Percentiles rank a stretch among this genome's conserved stretches.
Evolutionary conservation across 106 monocot genomes (phyloP).

Genomic region (Gastrodia elata): DNA sequence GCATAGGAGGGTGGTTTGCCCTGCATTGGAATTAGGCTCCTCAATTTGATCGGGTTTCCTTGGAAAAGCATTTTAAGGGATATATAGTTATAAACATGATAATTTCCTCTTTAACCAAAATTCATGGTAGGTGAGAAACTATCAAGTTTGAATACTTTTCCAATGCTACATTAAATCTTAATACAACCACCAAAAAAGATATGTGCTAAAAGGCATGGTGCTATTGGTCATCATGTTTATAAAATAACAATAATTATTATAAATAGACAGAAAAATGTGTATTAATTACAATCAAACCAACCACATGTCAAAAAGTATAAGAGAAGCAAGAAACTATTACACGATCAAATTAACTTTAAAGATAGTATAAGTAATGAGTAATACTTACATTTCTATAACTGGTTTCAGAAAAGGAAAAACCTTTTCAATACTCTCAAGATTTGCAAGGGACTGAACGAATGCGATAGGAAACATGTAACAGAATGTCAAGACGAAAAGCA

Average conservation of each 20-base stretch:
- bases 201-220: background rate
- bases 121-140: background rate
- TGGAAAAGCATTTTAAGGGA: too few species aligned
- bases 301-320: background rate
- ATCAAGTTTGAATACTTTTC: background rate
- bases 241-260: background rate
- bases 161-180: background rate
- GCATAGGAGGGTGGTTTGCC: too few species aligned
- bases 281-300: background rate
- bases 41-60: too few species aligned
- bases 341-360: background rate
- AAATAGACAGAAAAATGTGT: background rate
- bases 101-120: too few species aligned
- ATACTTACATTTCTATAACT: constrained; percentile 62
- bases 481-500: constrained; percentile 73
- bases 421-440: constrained; percentile 70
- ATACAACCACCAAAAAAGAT: background rate
- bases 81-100: too few species aligned
- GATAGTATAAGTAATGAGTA: background rate
- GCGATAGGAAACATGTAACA: constrained; percentile 92
- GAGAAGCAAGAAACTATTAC: background rate
- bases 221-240: background rate
- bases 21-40: too few species aligned
- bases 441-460: constrained; percentile 90
- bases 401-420: constrained; percentile 58